Percentiles rank a stretch among this genome's conserved stretches.
These are phyloP conservation scores for Porcisia deanei DNA, from an alignment of 208 protist species.

Conservation along the genomic window DNA sequence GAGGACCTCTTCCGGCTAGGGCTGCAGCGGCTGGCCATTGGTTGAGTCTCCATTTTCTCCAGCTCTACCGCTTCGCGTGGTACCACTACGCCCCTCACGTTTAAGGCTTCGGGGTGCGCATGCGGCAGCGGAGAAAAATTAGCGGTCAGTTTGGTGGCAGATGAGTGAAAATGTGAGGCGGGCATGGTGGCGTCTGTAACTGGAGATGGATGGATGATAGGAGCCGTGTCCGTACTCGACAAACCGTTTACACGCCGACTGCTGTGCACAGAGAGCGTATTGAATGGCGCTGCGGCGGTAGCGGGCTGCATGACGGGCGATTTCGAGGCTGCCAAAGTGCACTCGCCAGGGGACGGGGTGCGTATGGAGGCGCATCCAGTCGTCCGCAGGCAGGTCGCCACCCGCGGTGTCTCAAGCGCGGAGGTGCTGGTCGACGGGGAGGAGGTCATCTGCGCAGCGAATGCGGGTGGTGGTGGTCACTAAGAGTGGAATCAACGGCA, in stretches of 20 bases:
- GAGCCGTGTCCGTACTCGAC: background rate
- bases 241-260: conserved; percentile 17
- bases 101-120: background rate
- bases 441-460: background rate
- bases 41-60: background rate
- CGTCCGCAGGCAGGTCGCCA: background rate
- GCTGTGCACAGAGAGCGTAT: conserved; percentile 9
- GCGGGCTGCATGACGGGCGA: conserved; percentile 2
- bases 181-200: background rate
- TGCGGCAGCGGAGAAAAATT: background rate
- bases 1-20: background rate
- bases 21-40: too few relatives aligned
- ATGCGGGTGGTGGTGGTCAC: background rate
- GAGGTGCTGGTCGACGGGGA: background rate
- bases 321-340: background rate
- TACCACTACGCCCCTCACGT: background rate
- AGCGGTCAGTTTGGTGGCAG: background rate
- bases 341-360: conserved; percentile 4
- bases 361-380: background rate
- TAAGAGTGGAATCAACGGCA: background rate
- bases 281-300: background rate
- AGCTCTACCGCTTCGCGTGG: background rate
- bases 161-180: background rate
- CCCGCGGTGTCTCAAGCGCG: background rate
- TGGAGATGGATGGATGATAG: background rate